Percentiles rank a stretch among this genome's conserved stretches.
Conservation (phyloP, 371 early-diverging fungal species). For the Capillidium rhysosporum region DNA sequence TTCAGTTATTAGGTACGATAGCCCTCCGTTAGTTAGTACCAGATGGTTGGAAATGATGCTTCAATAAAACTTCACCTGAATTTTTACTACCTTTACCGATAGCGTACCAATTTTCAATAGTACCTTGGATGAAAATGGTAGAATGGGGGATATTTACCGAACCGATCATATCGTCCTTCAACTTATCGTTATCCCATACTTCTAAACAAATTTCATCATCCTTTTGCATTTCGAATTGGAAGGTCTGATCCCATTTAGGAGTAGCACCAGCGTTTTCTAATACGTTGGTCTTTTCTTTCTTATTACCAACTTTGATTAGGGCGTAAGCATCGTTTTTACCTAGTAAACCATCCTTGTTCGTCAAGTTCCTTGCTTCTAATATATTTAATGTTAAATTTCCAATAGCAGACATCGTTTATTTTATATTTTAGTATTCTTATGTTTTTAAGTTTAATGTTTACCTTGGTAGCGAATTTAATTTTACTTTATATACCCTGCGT, state of each 20-base stretch:
- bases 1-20: too few species aligned
- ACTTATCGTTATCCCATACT: not conserved
- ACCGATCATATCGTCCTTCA: constrained; percentile 5
- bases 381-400: not conserved
- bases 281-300: constrained; percentile 1
- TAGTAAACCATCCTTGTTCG: constrained; percentile 3
- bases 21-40: too few species aligned
- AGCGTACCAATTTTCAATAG: not conserved
- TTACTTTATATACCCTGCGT: too few species aligned
- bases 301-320: not conserved
- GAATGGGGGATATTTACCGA: not conserved
- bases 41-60: not conserved
- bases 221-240: not conserved
- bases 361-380: not conserved
- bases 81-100: constrained; percentile 1
- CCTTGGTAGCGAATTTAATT: too few species aligned
- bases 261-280: not conserved
- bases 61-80: not conserved
- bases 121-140: not conserved
- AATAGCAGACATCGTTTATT: not conserved
- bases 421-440: too few species aligned
- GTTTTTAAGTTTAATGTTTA: too few species aligned
- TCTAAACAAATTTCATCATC: not conserved
- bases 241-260: not conserved
- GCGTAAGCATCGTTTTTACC: constrained; percentile 6